phyloP scores from a whole-genome alignment of 2,329 filamentous ascomycete genomes.

The Ustilaginoidea virens region DNA sequence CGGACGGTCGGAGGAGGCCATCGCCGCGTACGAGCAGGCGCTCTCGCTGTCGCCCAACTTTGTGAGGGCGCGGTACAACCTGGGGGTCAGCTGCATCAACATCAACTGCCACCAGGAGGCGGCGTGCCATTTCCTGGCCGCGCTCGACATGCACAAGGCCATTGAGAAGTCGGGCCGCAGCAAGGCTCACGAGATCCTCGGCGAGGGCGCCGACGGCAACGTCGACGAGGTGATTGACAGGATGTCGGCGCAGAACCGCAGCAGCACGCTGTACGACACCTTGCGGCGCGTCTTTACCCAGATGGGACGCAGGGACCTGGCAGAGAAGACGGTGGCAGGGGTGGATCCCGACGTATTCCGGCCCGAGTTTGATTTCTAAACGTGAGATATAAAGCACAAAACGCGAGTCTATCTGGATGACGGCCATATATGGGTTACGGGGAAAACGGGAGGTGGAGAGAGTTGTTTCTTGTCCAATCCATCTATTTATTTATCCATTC shows the following conservation, averaged over 20 bases:
- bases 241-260: constrained; percentile 89
- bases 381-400: no score
- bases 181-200: constrained; percentile 70
- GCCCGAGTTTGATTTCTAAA: constrained; percentile 75
- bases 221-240: constrained; percentile 63
- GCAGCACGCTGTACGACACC: constrained; percentile 93
- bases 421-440: background rate
- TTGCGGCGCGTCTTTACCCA: constrained; percentile 87
- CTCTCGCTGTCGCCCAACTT: constrained; percentile 88
- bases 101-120: constrained; percentile 91
- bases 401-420: no score
- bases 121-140: constrained; percentile 80
- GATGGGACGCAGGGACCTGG: constrained; percentile 81
- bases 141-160: constrained; percentile 87
- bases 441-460: no score
- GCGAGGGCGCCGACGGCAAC: constrained; percentile 25
- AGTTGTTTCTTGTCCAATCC: no score
- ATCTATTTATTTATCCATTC: no score
- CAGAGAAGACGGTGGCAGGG: constrained; percentile 72
- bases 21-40: constrained; percentile 89
- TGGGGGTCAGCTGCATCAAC: constrained; percentile 93
- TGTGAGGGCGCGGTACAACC: constrained; percentile 89
- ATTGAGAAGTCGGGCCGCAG: constrained; percentile 76
- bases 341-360: constrained; percentile 86
- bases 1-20: constrained; percentile 86